Evolutionary conservation across 1,284 basidiomycete genomes (phyloP).

Genomic region (Waitea zeae): DNA sequence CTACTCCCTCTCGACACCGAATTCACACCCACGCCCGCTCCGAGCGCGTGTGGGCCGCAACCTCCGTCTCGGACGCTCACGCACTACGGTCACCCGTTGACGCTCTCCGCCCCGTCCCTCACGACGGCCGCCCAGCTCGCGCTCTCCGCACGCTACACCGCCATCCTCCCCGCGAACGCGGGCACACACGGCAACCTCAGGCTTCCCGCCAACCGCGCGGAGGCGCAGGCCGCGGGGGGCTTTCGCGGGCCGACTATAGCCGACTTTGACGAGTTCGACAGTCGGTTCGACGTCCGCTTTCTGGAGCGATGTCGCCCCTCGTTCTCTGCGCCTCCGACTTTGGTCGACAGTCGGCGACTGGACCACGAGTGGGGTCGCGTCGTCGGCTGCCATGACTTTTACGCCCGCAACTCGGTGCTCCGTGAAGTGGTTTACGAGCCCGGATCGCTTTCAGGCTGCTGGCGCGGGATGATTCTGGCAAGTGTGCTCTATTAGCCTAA

Average conservation of each 20-base stretch:
- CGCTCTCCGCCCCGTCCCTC: constrained; percentile 20
- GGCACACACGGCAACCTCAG: constrained; percentile 10
- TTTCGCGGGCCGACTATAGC: constrained; percentile 16
- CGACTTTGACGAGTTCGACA: constrained; percentile 13
- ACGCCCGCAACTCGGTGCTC: too few species aligned
- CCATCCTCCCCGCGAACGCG: constrained; percentile 13
- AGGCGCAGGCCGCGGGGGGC: constrained; percentile 11
- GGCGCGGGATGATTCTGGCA: constrained; percentile 17
- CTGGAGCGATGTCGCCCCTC: too few species aligned
- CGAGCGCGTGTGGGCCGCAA: constrained; percentile 14
- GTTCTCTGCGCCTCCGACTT: too few species aligned
- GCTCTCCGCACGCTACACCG: constrained; percentile 19
- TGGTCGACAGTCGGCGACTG: too few species aligned
- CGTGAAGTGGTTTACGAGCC: constrained; percentile 20
- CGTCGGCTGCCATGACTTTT: too few species aligned
- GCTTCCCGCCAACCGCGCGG: constrained; percentile 17
- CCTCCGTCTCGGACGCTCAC: constrained; percentile 9
- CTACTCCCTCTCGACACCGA: too few species aligned
- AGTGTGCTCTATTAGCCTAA: neutral
- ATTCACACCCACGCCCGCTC: too few species aligned
- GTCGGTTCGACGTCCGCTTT: too few species aligned
- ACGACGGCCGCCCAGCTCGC: constrained; percentile 20
- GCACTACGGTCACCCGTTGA: constrained; percentile 22
- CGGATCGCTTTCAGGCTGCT: constrained; percentile 22
- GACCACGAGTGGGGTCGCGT: too few species aligned